Percentiles rank a stretch among this genome's conserved stretches.
Evolutionary conservation across 805 yeast genomes (phyloP).

Genomic region (Yarrowia bubula): DNA sequence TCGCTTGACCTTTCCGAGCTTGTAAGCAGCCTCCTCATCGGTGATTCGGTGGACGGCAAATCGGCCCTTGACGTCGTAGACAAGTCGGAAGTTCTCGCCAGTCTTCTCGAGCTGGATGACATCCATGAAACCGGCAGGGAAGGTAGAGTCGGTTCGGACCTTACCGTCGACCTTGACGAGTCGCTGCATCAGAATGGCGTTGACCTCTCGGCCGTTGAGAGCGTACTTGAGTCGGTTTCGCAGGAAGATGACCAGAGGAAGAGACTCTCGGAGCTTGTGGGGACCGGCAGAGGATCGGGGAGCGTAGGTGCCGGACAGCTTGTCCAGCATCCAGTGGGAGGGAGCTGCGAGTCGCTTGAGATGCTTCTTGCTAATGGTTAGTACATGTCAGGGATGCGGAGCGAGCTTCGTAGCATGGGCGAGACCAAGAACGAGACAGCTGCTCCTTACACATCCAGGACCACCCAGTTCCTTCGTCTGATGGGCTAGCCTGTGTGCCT

Average conservation of each 20-base stretch:
- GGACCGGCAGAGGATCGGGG: slow-evolving; percentile 99
- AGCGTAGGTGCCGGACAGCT: slow-evolving; percentile 98
- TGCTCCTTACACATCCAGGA: slow-evolving; percentile 11
- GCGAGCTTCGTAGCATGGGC: background rate
- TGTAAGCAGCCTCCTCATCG: slow-evolving; percentile 97
- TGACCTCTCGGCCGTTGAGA: slow-evolving; percentile 97
- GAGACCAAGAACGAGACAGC: background rate
- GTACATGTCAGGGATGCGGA: slow-evolving; percentile 11
- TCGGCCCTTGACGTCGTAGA: slow-evolving; percentile 98
- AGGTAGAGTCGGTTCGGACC: slow-evolving; percentile 98
- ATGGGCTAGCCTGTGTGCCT: slow-evolving; percentile 21
- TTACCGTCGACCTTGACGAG: slow-evolving; percentile 98
- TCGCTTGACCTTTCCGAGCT: slow-evolving; percentile 96
- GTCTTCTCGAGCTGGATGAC: slow-evolving; percentile 96
- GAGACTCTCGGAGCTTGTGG: slow-evolving; percentile 97
- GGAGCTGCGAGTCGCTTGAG: slow-evolving; percentile 99
- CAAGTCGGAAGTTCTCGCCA: slow-evolving; percentile 98
- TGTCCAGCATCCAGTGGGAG: slow-evolving; percentile 99
- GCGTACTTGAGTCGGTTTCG: slow-evolving; percentile 99
- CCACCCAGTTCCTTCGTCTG: slow-evolving; percentile 4
- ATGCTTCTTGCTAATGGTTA: slow-evolving; percentile 56
- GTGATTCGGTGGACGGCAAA: slow-evolving; percentile 99
- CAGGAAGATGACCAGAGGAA: slow-evolving; percentile 93
- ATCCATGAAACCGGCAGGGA: slow-evolving; percentile 99
- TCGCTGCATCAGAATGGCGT: slow-evolving; percentile 97